Evolutionary conservation across 2,329 filamentous ascomycete species (phyloP).

Genomic region (Didymella pomorum): DNA sequence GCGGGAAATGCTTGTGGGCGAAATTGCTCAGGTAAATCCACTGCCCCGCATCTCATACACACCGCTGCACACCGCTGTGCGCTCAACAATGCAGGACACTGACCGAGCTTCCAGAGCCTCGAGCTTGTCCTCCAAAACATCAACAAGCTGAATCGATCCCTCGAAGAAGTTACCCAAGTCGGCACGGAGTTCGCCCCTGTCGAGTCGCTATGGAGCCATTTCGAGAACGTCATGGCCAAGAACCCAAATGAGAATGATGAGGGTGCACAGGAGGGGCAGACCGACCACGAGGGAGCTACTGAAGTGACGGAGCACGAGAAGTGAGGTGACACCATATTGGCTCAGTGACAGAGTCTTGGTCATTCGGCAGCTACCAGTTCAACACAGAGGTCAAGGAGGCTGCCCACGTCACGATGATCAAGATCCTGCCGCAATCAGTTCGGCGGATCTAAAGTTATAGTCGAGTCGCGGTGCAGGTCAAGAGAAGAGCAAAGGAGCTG

Average conservation of each 20-base stretch:
- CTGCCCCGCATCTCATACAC: constrained; percentile 17
- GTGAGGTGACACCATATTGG: constrained; percentile 13
- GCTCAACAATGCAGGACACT: constrained; percentile 2
- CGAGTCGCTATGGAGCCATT: constrained; percentile 95
- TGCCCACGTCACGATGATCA: background rate
- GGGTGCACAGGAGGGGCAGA: constrained; percentile 33
- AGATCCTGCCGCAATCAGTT: background rate
- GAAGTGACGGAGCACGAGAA: constrained; percentile 33
- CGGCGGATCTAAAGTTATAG: background rate
- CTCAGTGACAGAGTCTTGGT: background rate
- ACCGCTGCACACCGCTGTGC: constrained; percentile 43
- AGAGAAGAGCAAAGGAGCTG: background rate
- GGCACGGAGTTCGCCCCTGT: constrained; percentile 98
- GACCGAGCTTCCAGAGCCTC: constrained; percentile 61
- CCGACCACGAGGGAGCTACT: constrained; percentile 35
- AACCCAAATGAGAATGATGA: constrained; percentile 56
- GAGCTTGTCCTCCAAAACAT: constrained; percentile 95
- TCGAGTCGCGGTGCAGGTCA: background rate
- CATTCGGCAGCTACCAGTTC: constrained; percentile 1
- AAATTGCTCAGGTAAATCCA: constrained; percentile 72
- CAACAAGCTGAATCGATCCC: constrained; percentile 89
- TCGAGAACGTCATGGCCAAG: constrained; percentile 93
- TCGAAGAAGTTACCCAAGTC: constrained; percentile 91
- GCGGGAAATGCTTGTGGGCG: constrained; percentile 72
- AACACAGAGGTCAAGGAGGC: background rate